phyloP scores from a whole-genome alignment of 495 filamentous ascomycete species.

The Talaromyces proteolyticus region DNA sequence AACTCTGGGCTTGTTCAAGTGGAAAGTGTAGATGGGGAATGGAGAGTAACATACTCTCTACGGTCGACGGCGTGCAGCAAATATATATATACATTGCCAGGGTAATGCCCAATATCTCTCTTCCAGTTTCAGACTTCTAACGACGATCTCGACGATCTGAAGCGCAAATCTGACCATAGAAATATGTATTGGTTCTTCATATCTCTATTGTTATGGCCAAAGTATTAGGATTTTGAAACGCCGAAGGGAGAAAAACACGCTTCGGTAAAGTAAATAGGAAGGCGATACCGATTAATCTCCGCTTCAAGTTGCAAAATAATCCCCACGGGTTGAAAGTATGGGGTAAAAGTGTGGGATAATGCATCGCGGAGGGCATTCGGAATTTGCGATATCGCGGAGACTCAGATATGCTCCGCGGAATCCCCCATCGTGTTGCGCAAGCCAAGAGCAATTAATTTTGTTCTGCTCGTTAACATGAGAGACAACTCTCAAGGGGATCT shows the following conservation, averaged over 20 bases:
- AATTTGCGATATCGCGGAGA: not conserved
- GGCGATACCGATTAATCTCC: not conserved
- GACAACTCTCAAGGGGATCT: too few relatives aligned
- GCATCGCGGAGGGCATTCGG: not conserved
- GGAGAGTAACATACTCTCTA: not conserved
- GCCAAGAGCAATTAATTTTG: not conserved
- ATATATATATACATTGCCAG: constrained; percentile 1
- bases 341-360: not conserved
- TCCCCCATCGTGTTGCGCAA: not conserved
- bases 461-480: too few relatives aligned
- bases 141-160: not conserved
- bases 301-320: not conserved
- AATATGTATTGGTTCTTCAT: not conserved
- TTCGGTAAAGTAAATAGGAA: not conserved
- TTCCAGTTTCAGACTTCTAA: not conserved
- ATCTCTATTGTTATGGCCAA: too few relatives aligned
- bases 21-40: not conserved
- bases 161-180: not conserved
- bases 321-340: not conserved
- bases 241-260: not conserved
- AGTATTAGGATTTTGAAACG: not conserved
- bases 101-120: not conserved
- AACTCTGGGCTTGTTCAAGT: not conserved
- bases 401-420: constrained; percentile 2
- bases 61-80: not conserved